Conservation (phyloP, 371 early-diverging fungal species). For the Syncephalis plumigaleata region DNA sequence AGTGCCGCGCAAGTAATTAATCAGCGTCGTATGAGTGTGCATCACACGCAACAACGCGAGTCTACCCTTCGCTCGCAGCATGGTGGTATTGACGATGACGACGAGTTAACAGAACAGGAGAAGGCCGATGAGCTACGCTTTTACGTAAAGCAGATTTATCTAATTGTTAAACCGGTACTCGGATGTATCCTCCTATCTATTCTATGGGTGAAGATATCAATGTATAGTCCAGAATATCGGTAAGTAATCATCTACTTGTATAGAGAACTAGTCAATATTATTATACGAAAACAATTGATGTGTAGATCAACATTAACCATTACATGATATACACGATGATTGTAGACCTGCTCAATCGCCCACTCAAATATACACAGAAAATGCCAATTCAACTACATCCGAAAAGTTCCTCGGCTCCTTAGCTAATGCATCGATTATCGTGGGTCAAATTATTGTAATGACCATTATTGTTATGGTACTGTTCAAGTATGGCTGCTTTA, state of each 20-base stretch:
- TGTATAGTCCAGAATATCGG: constrained; percentile 28
- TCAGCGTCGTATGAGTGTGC: not conserved
- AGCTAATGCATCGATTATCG: constrained; percentile 29
- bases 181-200: constrained; percentile 55
- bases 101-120: constrained; percentile 4
- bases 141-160: constrained; percentile 64
- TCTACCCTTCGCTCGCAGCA: not conserved
- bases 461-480: constrained; percentile 57
- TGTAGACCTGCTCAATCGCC: not conserved
- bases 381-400: not conserved
- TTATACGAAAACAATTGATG: too few relatives aligned
- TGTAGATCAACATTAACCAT: too few relatives aligned
- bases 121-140: constrained; percentile 40
- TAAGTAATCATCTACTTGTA: constrained; percentile 11
- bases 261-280: too few relatives aligned
- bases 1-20: not conserved
- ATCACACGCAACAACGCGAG: not conserved
- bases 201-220: constrained; percentile 68
- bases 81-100: not conserved
- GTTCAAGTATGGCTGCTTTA: constrained; percentile 59
- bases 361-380: not conserved
- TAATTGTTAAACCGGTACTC: constrained; percentile 62
- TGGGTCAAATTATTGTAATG: constrained; percentile 58
- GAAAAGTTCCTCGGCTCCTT: not conserved
- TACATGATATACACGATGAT: too few relatives aligned